Evolutionary conservation across 2,329 filamentous ascomycete genomes (phyloP).

Genomic region (Botryotinia narcissicola): DNA sequence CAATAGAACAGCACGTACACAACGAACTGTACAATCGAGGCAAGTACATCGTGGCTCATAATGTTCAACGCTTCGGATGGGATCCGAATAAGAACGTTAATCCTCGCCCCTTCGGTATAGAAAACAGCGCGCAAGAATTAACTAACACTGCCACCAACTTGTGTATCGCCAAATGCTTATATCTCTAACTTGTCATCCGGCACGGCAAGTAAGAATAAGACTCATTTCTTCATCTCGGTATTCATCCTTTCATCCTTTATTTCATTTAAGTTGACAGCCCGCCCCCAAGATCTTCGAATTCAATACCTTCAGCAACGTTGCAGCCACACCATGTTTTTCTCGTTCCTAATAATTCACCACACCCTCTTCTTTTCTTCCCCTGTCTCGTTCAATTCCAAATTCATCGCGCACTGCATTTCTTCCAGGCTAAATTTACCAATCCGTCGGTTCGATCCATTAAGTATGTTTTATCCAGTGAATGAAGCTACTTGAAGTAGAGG

Average conservation of each 20-base stretch:
- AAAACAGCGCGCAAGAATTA: background rate
- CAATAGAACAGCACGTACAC: background rate
- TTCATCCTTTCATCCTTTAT: background rate
- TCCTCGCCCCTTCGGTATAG: background rate
- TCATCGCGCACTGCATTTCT: background rate
- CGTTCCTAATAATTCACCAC: background rate
- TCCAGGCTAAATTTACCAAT: background rate
- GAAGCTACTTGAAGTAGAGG: background rate
- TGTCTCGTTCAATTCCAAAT: background rate
- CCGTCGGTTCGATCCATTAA: background rate
- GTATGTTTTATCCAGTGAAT: background rate
- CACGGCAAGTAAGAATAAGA: background rate
- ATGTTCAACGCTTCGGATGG: background rate
- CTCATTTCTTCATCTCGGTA: background rate
- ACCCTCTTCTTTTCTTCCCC: background rate
- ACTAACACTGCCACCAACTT: slow-evolving; percentile 5
- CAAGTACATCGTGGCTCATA: background rate
- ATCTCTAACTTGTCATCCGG: background rate
- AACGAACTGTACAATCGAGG: background rate
- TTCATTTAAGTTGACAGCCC: background rate
- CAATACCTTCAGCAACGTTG: background rate
- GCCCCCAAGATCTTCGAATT: background rate
- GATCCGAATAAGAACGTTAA: background rate
- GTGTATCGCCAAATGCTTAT: background rate
- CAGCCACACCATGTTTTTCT: background rate